Evolutionary conservation across 1,284 basidiomycete species (phyloP).

Genomic region (Rhodofomes roseus): DNA sequence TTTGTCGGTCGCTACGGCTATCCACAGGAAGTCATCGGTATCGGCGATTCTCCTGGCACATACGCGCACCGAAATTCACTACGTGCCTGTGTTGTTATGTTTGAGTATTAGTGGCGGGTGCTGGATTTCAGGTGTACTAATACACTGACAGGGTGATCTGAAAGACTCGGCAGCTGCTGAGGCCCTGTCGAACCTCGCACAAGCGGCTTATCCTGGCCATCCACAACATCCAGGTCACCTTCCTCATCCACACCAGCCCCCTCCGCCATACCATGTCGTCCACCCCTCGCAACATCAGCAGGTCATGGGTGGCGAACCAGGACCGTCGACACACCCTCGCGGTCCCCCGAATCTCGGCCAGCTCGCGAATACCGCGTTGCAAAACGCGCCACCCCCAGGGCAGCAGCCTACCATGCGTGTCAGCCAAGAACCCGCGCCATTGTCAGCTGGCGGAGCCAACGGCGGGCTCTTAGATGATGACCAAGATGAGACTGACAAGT

Average conservation of each 20-base stretch:
- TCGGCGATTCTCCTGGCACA: no score
- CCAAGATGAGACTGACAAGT: neutral
- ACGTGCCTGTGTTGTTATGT: no score
- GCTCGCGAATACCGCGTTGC: constrained; percentile 39
- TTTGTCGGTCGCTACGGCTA: no score
- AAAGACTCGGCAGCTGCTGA: constrained; percentile 65
- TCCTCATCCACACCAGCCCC: constrained; percentile 15
- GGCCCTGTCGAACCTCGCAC: constrained; percentile 58
- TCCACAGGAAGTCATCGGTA: no score
- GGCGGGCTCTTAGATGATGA: constrained; percentile 3
- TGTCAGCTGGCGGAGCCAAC: constrained; percentile 1
- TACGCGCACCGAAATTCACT: no score
- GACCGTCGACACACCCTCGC: constrained; percentile 70
- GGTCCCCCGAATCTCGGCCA: constrained; percentile 66
- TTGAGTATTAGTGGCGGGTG: no score
- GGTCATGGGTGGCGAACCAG: constrained; percentile 49
- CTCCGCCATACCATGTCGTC: constrained; percentile 11
- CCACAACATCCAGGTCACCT: constrained; percentile 10
- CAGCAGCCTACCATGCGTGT: constrained; percentile 24
- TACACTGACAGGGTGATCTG: constrained; percentile 37
- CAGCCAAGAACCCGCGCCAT: constrained; percentile 14
- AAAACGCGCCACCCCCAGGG: constrained; percentile 31
- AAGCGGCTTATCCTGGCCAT: constrained; percentile 27
- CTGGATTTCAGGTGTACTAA: neutral
- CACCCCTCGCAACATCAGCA: constrained; percentile 21